Percentiles rank a stretch among this genome's conserved stretches.
These are phyloP conservation scores for Dorcoceras hygrometricum DNA, from an alignment of 257 asterid species.

Conservation along the genomic window DNA sequence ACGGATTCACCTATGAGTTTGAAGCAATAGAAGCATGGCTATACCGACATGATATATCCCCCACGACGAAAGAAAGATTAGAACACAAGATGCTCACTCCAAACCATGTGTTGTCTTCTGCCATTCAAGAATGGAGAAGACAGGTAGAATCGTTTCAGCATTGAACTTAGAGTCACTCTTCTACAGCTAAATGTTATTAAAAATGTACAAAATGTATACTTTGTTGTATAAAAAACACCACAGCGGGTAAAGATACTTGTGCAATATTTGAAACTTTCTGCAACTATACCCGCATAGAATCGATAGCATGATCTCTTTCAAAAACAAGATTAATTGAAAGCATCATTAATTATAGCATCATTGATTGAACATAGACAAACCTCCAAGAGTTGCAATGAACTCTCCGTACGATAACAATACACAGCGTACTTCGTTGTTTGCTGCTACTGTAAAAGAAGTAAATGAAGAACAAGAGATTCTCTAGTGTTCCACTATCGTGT, in stretches of 20 bases:
- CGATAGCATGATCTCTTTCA: too few species aligned
- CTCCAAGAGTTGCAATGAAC: too few species aligned
- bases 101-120: conserved; percentile 55
- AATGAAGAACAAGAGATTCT: too few species aligned
- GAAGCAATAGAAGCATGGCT: conserved; percentile 73
- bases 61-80: conserved; percentile 57
- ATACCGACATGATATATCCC: conserved; percentile 53
- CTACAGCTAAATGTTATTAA: neutral
- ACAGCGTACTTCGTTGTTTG: too few species aligned
- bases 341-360: too few species aligned
- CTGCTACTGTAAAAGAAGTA: too few species aligned
- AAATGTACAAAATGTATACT: neutral
- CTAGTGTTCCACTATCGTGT: too few species aligned
- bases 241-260: neutral
- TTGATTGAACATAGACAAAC: too few species aligned
- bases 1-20: conserved; percentile 83
- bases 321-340: too few species aligned
- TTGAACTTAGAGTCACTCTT: conserved; percentile 2
- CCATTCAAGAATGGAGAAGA: conserved; percentile 72
- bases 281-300: too few species aligned
- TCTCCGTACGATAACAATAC: too few species aligned
- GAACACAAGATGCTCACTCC: conserved; percentile 58
- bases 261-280: too few species aligned
- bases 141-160: neutral
- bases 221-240: conserved; percentile 9